These are phyloP conservation scores for Dothideomycetes sp. DNA, from an alignment of 2,329 filamentous ascomycete species.

Conservation along the genomic window DNA sequence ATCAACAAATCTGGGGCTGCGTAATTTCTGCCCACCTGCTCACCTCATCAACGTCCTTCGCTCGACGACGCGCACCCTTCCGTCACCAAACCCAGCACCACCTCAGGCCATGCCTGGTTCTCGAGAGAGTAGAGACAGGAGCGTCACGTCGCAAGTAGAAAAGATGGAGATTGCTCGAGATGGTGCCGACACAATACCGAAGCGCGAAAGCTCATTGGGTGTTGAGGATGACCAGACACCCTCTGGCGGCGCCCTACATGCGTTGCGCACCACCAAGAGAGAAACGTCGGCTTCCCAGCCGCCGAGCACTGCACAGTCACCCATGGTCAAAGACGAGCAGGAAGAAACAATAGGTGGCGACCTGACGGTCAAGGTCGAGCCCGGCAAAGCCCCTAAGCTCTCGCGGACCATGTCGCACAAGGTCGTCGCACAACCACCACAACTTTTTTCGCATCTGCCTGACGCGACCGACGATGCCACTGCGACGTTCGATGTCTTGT, in stretches of 20 bases:
- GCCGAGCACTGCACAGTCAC: slow-evolving; percentile 27
- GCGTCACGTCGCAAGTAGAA: slow-evolving; percentile 8
- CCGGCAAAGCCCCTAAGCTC: slow-evolving; percentile 59
- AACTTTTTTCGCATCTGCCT: slow-evolving; percentile 64
- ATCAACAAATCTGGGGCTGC: slow-evolving; percentile 6
- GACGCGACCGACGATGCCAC: slow-evolving; percentile 71
- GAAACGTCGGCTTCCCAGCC: neutral
- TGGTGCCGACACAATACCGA: neutral
- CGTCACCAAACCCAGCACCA: neutral
- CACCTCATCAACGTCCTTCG: neutral
- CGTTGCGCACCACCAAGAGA: slow-evolving; percentile 22
- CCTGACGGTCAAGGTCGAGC: slow-evolving; percentile 54
- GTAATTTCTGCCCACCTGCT: slow-evolving; percentile 1
- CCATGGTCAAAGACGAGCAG: slow-evolving; percentile 31
- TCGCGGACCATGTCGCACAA: slow-evolving; percentile 68
- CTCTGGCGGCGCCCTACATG: slow-evolving; percentile 16
- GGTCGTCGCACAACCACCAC: slow-evolving; percentile 50
- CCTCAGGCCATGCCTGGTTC: slow-evolving; percentile 1
- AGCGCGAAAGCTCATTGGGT: neutral
- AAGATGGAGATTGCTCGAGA: slow-evolving; percentile 14
- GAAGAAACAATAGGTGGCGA: slow-evolving; percentile 52
- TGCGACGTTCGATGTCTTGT: slow-evolving; percentile 68
- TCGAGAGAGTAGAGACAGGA: slow-evolving; percentile 1
- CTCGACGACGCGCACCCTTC: neutral
- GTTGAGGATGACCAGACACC: slow-evolving; percentile 8